Percentiles rank a stretch among this genome's conserved stretches.
Evolutionary conservation across 2,329 filamentous ascomycete species (phyloP).

Genomic region (Calonectria leucothoes): DNA sequence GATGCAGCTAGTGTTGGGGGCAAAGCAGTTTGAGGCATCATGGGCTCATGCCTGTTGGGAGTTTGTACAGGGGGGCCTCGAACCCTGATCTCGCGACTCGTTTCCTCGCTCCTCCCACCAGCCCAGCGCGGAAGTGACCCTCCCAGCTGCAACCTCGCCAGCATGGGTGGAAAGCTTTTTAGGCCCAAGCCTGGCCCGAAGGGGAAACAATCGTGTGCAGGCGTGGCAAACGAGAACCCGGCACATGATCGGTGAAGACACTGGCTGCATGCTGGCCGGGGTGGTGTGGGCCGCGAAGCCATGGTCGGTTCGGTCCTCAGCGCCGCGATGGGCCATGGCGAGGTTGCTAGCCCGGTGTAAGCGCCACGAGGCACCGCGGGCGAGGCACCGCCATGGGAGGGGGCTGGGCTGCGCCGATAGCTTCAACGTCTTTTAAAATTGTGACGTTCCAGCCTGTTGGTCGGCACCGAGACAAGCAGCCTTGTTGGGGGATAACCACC

Average conservation of each 20-base stretch:
- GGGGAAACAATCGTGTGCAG: slow-evolving; percentile 29
- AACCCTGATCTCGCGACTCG: slow-evolving; percentile 31
- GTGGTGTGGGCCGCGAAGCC: slow-evolving; percentile 8
- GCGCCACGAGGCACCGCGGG: not conserved
- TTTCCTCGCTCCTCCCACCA: slow-evolving; percentile 14
- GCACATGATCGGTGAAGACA: slow-evolving; percentile 24
- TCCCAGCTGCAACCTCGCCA: slow-evolving; percentile 31
- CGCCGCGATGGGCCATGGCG: not conserved
- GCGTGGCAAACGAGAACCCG: slow-evolving; percentile 13
- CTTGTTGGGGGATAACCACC: not conserved
- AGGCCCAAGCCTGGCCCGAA: slow-evolving; percentile 32
- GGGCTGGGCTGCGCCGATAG: slow-evolving; percentile 8
- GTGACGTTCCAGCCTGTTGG: not conserved
- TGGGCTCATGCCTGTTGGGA: slow-evolving; percentile 29
- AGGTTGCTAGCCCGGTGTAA: not conserved
- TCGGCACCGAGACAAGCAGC: not conserved
- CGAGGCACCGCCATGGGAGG: too few species aligned
- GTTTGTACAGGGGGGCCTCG: not conserved
- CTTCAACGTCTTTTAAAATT: slow-evolving; percentile 13
- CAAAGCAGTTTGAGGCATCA: slow-evolving; percentile 14
- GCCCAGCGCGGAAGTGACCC: slow-evolving; percentile 32
- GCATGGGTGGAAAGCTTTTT: slow-evolving; percentile 25
- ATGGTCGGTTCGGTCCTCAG: slow-evolving; percentile 5
- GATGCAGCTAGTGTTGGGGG: slow-evolving; percentile 27
- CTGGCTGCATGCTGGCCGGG: slow-evolving; percentile 6